Conservation (phyloP, 257 asterid species). For the Gardenia jasminoides region DNA sequence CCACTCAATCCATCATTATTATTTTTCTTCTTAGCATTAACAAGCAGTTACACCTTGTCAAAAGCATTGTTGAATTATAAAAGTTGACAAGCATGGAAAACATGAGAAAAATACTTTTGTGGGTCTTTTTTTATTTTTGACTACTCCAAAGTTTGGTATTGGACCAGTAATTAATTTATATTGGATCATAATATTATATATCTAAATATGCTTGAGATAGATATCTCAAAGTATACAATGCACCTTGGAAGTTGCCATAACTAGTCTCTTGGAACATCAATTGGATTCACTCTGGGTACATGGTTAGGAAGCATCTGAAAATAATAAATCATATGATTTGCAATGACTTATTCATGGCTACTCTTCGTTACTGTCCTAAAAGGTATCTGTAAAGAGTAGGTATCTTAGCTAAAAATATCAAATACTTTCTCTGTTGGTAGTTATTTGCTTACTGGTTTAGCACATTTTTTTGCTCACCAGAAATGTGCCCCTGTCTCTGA, state of each 20-base stretch:
- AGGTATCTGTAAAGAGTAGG: conserved; percentile 59
- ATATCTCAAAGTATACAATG: conserved; percentile 85
- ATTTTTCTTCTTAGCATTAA: conserved; percentile 7
- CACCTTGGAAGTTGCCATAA: conserved; percentile 80
- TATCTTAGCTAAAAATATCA: conserved; percentile 12
- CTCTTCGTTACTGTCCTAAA: conserved; percentile 97
- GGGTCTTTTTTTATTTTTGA: conserved; percentile 13
- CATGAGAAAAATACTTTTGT: conserved; percentile 18
- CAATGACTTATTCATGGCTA: conserved; percentile 24
- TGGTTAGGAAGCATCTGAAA: conserved; percentile 85
- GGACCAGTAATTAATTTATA: conserved; percentile 14
- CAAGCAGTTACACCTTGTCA: conserved; percentile 70
- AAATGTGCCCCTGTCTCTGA: conserved; percentile 85
- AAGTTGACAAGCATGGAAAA: conserved; percentile 68
- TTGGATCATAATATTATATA: conserved; percentile 34
- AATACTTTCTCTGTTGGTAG: conserved; percentile 12
- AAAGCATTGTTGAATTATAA: conserved; percentile 73
- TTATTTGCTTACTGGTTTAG: not conserved
- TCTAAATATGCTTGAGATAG: conserved; percentile 76
- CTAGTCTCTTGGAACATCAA: conserved; percentile 66
- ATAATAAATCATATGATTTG: conserved; percentile 14
- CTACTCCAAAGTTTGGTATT: conserved; percentile 12
- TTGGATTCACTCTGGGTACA: conserved; percentile 72
- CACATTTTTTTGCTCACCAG: conserved; percentile 61
- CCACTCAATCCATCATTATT: too few species aligned